Evolutionary conservation across 164 flowering plant species (phyloP).

Genomic region (Malania oleifera): DNA sequence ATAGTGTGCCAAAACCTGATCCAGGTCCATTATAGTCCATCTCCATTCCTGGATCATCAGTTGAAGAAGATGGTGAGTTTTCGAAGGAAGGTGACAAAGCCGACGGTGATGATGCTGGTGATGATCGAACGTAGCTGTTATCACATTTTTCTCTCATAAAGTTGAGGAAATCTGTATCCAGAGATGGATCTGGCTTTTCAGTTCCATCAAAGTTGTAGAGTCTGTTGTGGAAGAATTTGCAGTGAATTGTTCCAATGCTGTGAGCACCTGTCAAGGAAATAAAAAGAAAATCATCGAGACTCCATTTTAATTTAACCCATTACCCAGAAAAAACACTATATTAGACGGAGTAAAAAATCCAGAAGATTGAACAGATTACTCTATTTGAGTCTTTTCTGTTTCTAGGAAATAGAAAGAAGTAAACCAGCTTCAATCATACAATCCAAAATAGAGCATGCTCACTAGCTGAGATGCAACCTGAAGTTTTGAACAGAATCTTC

Average conservation of each 20-base stretch:
- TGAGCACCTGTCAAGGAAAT: conserved; percentile 31
- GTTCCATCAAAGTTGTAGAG: conserved; percentile 35
- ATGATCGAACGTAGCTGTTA: not conserved
- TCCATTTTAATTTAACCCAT: not conserved
- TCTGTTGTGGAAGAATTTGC: conserved; percentile 30
- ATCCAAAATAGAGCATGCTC: too few relatives aligned
- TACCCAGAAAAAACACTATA: not conserved
- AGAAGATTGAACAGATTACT: too few relatives aligned
- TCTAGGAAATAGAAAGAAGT: too few relatives aligned
- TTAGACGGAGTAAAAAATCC: too few relatives aligned
- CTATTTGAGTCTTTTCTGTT: too few relatives aligned
- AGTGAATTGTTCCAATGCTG: conserved; percentile 38
- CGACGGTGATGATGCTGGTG: conserved; percentile 1
- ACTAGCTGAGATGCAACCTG: not conserved
- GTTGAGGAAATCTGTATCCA: conserved; percentile 24
- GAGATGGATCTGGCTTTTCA: conserved; percentile 28
- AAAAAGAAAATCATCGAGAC: not conserved
- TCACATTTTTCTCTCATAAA: conserved; percentile 28
- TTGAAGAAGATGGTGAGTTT: not conserved
- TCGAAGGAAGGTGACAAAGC: conserved; percentile 5
- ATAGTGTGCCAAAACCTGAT: conserved; percentile 23
- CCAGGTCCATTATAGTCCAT: conserved; percentile 27
- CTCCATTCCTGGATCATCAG: conserved; percentile 14
- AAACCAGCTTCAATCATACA: too few relatives aligned
- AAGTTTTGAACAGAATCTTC: not conserved